Evolutionary conservation across 768 basidiomycete species (phyloP).

Genomic region (Leucocoprinus leucothites): DNA sequence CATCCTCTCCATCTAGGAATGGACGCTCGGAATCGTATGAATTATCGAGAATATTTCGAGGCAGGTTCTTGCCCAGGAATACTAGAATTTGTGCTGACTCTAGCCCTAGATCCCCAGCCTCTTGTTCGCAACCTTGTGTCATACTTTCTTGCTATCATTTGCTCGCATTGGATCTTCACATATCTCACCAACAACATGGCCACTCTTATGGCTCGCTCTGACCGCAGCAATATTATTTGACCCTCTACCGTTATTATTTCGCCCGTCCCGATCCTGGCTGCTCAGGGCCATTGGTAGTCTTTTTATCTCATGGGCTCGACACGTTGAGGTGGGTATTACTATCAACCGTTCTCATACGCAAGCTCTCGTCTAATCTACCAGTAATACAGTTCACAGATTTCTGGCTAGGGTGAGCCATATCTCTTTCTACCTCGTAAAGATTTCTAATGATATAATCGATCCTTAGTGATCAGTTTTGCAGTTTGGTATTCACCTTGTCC

Average conservation of each 20-base stretch:
- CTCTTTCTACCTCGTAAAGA: background rate
- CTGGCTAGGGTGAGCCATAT: conserved; percentile 72
- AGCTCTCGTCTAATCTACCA: conserved; percentile 11
- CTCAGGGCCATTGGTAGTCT: conserved; percentile 61
- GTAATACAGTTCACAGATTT: conserved; percentile 70
- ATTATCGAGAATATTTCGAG: conserved; percentile 71
- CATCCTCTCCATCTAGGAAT: conserved; percentile 47
- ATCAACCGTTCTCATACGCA: background rate
- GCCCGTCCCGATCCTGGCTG: conserved; percentile 78
- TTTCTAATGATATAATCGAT: background rate
- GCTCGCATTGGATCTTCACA: conserved; percentile 48
- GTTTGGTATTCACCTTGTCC: conserved; percentile 70
- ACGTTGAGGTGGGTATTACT: conserved; percentile 62
- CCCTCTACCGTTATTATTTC: conserved; percentile 68
- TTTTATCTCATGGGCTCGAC: conserved; percentile 62
- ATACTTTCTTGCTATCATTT: conserved; percentile 86
- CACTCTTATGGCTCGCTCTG: conserved; percentile 76
- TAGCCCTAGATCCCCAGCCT: conserved; percentile 66
- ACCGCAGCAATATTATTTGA: conserved; percentile 59
- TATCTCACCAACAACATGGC: conserved; percentile 71
- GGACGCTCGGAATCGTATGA: conserved; percentile 65
- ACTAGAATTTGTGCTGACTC: background rate
- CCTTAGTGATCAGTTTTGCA: conserved; percentile 77
- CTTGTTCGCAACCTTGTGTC: conserved; percentile 66
- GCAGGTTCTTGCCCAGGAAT: conserved; percentile 27